Evolutionary conservation across 805 yeast genomes (phyloP).

Genomic region (Ogataea methylovora): DNA sequence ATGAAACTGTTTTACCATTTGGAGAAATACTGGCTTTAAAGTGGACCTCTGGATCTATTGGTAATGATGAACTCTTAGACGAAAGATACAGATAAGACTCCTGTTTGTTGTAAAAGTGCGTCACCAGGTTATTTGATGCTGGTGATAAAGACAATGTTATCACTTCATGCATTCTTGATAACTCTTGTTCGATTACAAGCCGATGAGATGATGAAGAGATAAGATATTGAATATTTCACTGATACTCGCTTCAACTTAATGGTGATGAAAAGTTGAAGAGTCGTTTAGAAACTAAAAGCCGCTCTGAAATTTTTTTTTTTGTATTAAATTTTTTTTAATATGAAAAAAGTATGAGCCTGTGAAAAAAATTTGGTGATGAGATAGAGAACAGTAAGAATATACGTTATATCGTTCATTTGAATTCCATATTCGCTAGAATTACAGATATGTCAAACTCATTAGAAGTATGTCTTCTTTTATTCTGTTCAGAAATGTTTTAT

Average conservation of each 20-base stretch:
- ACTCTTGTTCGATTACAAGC: too few relatives aligned
- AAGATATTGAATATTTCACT: too few relatives aligned
- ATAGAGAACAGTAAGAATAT: too few relatives aligned
- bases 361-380: too few relatives aligned
- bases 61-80: constrained; percentile 15
- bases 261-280: too few relatives aligned
- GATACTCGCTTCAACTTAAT: too few relatives aligned
- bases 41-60: constrained; percentile 38
- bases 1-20: constrained; percentile 42
- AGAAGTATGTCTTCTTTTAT: constrained; percentile 3
- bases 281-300: too few relatives aligned
- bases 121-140: constrained; percentile 60
- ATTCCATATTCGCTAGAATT: too few relatives aligned
- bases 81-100: constrained; percentile 56
- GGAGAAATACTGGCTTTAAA: constrained; percentile 33
- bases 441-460: constrained; percentile 11
- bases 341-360: too few relatives aligned
- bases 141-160: constrained; percentile 71
- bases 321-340: too few relatives aligned
- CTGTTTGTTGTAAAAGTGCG: constrained; percentile 79
- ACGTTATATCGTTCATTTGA: not conserved
- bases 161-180: constrained; percentile 79
- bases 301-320: not conserved
- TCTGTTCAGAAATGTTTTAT: not conserved
- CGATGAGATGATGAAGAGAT: too few relatives aligned